Evolutionary conservation across 2,329 filamentous ascomycete species (phyloP).

Genomic region (Sclerotinia trifoliorum): DNA sequence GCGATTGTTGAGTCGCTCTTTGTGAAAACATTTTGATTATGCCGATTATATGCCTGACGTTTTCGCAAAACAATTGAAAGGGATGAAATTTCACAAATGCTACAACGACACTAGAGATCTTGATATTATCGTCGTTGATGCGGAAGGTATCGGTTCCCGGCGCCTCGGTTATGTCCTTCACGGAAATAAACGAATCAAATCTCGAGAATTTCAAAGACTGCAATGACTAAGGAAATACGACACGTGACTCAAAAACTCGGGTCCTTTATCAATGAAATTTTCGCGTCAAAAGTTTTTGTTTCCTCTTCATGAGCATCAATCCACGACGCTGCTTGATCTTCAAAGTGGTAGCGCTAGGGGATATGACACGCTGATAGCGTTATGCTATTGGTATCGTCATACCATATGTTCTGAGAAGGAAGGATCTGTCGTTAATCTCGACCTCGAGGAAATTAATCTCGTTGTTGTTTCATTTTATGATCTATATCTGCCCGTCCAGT

Average conservation of each 20-base stretch:
- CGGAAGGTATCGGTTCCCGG: slow-evolving; percentile 29
- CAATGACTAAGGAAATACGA: not conserved
- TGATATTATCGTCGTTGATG: slow-evolving; percentile 33
- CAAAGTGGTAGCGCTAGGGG: slow-evolving; percentile 36
- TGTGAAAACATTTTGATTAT: slow-evolving; percentile 46
- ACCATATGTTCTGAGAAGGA: slow-evolving; percentile 40
- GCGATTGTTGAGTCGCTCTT: slow-evolving; percentile 45
- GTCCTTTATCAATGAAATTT: slow-evolving; percentile 27
- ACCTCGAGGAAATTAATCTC: slow-evolving; percentile 40
- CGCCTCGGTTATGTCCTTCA: slow-evolving; percentile 27
- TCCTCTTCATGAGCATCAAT: slow-evolving; percentile 39
- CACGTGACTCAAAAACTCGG: slow-evolving; percentile 23
- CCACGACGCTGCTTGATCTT: slow-evolving; percentile 37
- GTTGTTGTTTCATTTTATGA: slow-evolving; percentile 45
- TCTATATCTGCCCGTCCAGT: slow-evolving; percentile 36
- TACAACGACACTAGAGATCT: slow-evolving; percentile 6
- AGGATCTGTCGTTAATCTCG: slow-evolving; percentile 45
- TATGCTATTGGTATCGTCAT: slow-evolving; percentile 37
- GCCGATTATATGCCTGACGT: slow-evolving; percentile 22
- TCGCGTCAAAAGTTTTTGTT: slow-evolving; percentile 13
- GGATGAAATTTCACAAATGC: slow-evolving; percentile 17
- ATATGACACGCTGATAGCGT: slow-evolving; percentile 34
- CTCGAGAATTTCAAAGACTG: slow-evolving; percentile 25
- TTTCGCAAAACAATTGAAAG: slow-evolving; percentile 3
- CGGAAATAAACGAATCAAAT: slow-evolving; percentile 26